Percentiles rank a stretch among this genome's conserved stretches.
phyloP scores from a whole-genome alignment of 306 rosid species.

The Sechiopsis laciniata region DNA sequence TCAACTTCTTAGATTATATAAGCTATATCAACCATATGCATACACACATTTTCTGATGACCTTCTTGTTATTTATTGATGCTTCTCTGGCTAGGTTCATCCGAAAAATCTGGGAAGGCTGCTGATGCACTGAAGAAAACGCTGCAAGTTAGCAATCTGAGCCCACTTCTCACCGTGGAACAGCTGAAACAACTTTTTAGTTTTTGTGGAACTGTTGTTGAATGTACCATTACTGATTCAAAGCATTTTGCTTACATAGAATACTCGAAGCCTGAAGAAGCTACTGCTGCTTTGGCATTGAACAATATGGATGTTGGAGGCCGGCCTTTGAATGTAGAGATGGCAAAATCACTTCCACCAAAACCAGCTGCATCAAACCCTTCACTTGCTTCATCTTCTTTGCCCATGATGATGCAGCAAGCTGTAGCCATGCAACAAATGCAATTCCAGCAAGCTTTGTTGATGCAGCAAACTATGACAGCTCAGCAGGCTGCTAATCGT shows the following conservation, averaged over 20 bases:
- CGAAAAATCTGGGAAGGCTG: slow-evolving; percentile 67
- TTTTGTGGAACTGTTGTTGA: slow-evolving; percentile 94
- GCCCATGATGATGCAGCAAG: slow-evolving; percentile 99
- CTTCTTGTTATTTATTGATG: slow-evolving; percentile 22
- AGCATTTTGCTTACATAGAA: slow-evolving; percentile 97
- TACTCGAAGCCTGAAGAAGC: slow-evolving; percentile 94
- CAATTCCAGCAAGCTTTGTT: slow-evolving; percentile 97
- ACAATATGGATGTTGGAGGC: slow-evolving; percentile 94
- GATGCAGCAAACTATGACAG: slow-evolving; percentile 89
- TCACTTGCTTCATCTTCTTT: slow-evolving; percentile 71
- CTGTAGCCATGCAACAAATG: slow-evolving; percentile 99
- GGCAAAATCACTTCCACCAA: slow-evolving; percentile 93
- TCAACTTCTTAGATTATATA: too few relatives aligned
- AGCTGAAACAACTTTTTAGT: slow-evolving; percentile 87
- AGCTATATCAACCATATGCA: too few relatives aligned
- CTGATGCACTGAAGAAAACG: slow-evolving; percentile 71
- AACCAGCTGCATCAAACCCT: slow-evolving; percentile 45
- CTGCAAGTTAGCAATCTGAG: slow-evolving; percentile 99
- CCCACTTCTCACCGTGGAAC: slow-evolving; percentile 93
- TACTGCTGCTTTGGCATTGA: slow-evolving; percentile 81
- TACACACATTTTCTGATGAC: too few relatives aligned
- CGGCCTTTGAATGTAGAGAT: slow-evolving; percentile 98
- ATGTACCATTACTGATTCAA: slow-evolving; percentile 86
- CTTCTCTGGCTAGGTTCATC: slow-evolving; percentile 48
- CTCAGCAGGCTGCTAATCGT: slow-evolving; percentile 91